These are phyloP conservation scores for Phytophthora sojae DNA, from an alignment of 352 stramenopile genomes.

Conservation along the genomic window DNA sequence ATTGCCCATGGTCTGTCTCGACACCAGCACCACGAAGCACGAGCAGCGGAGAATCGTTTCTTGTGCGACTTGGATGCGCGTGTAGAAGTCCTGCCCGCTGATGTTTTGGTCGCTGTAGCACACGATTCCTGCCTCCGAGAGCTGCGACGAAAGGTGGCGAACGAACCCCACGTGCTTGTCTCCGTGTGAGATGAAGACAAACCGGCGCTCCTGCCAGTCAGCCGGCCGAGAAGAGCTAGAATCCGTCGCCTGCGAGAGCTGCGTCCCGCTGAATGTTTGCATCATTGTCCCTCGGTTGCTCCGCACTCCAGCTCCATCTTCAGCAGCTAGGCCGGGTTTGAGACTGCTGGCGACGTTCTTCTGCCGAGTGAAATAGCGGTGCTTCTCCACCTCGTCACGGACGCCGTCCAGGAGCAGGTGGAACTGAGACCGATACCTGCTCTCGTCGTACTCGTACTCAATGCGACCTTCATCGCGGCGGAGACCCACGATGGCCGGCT, in stretches of 20 bases:
- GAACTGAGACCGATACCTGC: conserved; percentile 24
- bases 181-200: conserved; percentile 30
- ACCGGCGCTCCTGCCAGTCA: conserved; percentile 7
- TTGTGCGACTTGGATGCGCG: conserved; percentile 31
- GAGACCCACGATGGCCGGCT: conserved; percentile 60
- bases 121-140: conserved; percentile 5
- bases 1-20: conserved; percentile 58
- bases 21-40: conserved; percentile 74
- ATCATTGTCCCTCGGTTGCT: conserved; percentile 26
- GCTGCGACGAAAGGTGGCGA: conserved; percentile 4
- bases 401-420: conserved; percentile 61
- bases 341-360: conserved; percentile 49
- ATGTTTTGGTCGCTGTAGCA: conserved; percentile 29
- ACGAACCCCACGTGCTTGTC: conserved; percentile 23
- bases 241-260: conserved; percentile 1
- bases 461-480: conserved; percentile 18
- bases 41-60: conserved; percentile 78
- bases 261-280: conserved; percentile 4
- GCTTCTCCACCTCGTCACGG: conserved; percentile 54
- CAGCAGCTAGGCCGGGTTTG: not conserved
- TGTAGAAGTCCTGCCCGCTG: conserved; percentile 22
- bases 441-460: conserved; percentile 34
- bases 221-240: not conserved
- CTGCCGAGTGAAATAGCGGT: conserved; percentile 39
- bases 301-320: not conserved